Evolutionary conservation across 768 basidiomycete species (phyloP).

Genomic region (Trametes meyenii): DNA sequence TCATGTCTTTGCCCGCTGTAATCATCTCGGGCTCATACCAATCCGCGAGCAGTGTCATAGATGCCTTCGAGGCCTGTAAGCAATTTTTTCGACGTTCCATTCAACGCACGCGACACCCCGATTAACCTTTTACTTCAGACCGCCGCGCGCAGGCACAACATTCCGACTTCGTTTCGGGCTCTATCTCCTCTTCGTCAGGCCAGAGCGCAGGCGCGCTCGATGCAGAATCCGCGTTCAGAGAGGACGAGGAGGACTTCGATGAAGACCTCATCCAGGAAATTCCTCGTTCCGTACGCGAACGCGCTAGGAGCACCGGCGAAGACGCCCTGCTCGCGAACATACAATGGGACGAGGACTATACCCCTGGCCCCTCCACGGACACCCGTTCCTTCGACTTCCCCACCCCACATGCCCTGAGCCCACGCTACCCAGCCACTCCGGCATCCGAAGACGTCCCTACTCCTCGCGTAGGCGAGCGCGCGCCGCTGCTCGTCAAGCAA

Average conservation of each 20-base stretch:
- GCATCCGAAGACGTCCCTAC: conserved; percentile 7
- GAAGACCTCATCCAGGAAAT: conserved; percentile 13
- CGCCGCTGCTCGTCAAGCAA: conserved; percentile 24
- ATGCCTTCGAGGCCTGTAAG: conserved; percentile 27
- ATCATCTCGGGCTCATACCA: conserved; percentile 26
- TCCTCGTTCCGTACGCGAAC: conserved; percentile 13
- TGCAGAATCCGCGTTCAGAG: conserved; percentile 26
- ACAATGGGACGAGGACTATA: conserved; percentile 34
- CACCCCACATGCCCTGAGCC: conserved; percentile 1
- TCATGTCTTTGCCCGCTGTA: conserved; percentile 49
- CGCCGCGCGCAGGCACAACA: conserved; percentile 69
- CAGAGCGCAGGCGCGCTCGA: conserved; percentile 20
- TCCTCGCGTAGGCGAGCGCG: conserved; percentile 26
- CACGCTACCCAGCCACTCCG: conserved; percentile 1
- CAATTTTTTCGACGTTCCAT: neutral
- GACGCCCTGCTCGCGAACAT: conserved; percentile 29
- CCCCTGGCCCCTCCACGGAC: conserved; percentile 21
- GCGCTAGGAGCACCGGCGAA: conserved; percentile 17
- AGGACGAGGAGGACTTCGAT: conserved; percentile 14
- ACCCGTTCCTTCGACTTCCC: conserved; percentile 17
- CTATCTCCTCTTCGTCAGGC: conserved; percentile 44
- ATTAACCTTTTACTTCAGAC: conserved; percentile 45
- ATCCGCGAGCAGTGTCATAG: conserved; percentile 26
- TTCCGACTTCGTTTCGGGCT: conserved; percentile 59
- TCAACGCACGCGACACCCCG: neutral